Conservation (phyloP, 2,329 filamentous ascomycete species). For the Verticillium zaregamsianum region DNA sequence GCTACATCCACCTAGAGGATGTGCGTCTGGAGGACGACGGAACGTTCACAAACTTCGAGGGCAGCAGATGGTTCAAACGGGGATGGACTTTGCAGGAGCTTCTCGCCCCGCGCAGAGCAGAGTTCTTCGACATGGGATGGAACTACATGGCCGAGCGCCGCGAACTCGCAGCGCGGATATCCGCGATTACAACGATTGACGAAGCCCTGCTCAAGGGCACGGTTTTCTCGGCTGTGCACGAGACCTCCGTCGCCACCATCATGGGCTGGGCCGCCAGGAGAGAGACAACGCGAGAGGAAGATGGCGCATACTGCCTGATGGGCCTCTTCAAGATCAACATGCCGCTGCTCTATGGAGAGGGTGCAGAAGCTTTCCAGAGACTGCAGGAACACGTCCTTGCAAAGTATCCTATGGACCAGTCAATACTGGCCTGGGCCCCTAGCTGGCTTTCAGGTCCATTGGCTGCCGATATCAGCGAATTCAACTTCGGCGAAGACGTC, state of each 20-base stretch:
- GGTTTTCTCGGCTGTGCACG: not conserved
- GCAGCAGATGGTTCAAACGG: slow-evolving; percentile 33
- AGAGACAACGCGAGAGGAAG: slow-evolving; percentile 19
- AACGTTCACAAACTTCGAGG: not conserved
- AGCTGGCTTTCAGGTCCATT: not conserved
- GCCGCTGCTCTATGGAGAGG: slow-evolving; percentile 27
- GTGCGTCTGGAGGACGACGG: slow-evolving; percentile 5
- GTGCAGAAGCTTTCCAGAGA: slow-evolving; percentile 12
- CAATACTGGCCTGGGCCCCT: slow-evolving; percentile 17
- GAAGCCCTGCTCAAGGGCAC: not conserved
- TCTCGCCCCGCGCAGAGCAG: slow-evolving; percentile 37
- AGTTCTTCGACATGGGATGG: slow-evolving; percentile 17
- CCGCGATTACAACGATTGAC: slow-evolving; percentile 22
- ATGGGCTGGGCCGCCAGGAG: slow-evolving; percentile 27
- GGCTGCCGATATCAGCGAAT: not conserved
- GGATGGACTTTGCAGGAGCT: slow-evolving; percentile 64
- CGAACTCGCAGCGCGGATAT: slow-evolving; percentile 16
- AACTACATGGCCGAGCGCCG: not conserved
- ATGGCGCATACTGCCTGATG: slow-evolving; percentile 26
- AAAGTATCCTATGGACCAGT: slow-evolving; percentile 13
- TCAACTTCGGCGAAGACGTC: not conserved
- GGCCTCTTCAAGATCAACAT: slow-evolving; percentile 27
- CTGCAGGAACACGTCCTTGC: slow-evolving; percentile 21
- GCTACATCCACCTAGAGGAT: slow-evolving; percentile 27
- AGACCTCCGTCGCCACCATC: slow-evolving; percentile 12